Base-by-base conservation (phyloP, 352 stramenopile species). In the Pythium diclinum region DNA sequence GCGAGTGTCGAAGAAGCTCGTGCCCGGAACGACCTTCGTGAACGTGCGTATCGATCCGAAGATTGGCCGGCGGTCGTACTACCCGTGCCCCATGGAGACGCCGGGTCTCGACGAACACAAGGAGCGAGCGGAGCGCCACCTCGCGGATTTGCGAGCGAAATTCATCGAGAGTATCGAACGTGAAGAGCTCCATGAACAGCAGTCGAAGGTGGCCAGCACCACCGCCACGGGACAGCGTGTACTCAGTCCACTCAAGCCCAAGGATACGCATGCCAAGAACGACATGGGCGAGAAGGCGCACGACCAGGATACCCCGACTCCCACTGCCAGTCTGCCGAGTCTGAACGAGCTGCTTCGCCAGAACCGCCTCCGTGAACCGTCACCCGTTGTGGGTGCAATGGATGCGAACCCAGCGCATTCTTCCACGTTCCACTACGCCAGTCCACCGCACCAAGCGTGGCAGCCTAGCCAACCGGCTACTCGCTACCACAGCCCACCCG, bases 1-100 rank as follows among this genome's bases (percentile, higher is more conserved):
- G 83, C 75, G 83, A 16, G 85, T 91, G 63, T 91, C 83, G 42
- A 91, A 91, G 77, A 91, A 91, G 65, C 67, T 91, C 28, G 67
- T 90, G 46, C 79, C 81, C 0, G 81, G 81, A 6, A 77, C 71
- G 1, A 73, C 83, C 30, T 87, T 91, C 51, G 78, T 77, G 32
- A 80, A 77, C 28, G 78, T 91, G 56, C 81, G 83, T 61, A 88
- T 91, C 63, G 84, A 85, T 57, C 78, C 79, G 40, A 91, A 91
- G 79, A 84, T 91, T 49, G 82, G 82, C 1, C 75, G 82, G 21
- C 75, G 82, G 21, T 80, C 82, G 33, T 91, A 88, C 74, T 89
- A 85, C 63, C 79, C 82, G 55, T 82, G 78, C 54, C 69, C 73
- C 6, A 72, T 75, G 55, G 75, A 85, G 60, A 86, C 78, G 4